phyloP scores from a whole-genome alignment of 2,329 filamentous ascomycete species.

The Plectosphaerella plurivora region DNA sequence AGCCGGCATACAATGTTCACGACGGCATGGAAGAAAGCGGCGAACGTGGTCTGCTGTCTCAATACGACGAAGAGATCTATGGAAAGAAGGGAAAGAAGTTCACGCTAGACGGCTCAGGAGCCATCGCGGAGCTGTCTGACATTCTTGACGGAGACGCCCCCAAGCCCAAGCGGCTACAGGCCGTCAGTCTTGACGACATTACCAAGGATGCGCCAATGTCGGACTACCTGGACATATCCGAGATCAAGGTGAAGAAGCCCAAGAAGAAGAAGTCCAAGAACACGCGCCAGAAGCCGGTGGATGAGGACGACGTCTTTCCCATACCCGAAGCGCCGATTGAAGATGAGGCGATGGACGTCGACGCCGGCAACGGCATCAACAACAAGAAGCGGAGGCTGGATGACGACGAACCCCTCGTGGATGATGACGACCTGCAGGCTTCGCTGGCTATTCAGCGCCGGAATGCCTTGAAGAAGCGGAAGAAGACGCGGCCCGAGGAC shows the following conservation, averaged over 20 bases:
- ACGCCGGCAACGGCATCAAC: slow-evolving; percentile 43
- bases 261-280: slow-evolving; percentile 88
- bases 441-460: slow-evolving; percentile 79
- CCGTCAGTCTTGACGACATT: slow-evolving; percentile 65
- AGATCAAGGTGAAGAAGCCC: slow-evolving; percentile 90
- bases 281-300: slow-evolving; percentile 64
- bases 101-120: slow-evolving; percentile 75
- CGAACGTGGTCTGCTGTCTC: slow-evolving; percentile 67
- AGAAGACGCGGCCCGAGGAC: slow-evolving; percentile 81
- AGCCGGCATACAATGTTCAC: slow-evolving; percentile 82
- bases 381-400: slow-evolving; percentile 57
- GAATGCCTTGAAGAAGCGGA: slow-evolving; percentile 85
- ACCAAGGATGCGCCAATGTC: slow-evolving; percentile 64
- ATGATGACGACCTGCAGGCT: slow-evolving; percentile 90
- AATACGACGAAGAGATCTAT: slow-evolving; percentile 94
- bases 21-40: slow-evolving; percentile 59
- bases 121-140: slow-evolving; percentile 58
- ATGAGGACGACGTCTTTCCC: slow-evolving; percentile 54
- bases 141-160: slow-evolving; percentile 47
- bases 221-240: slow-evolving; percentile 82
- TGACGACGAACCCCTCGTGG: slow-evolving; percentile 67
- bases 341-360: slow-evolving; percentile 69
- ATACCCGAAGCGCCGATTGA: slow-evolving; percentile 19
- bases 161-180: slow-evolving; percentile 58
- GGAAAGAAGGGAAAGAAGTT: slow-evolving; percentile 88